Conservation (phyloP, 306 rosid genomes). For the Styphnolobium japonicum region DNA sequence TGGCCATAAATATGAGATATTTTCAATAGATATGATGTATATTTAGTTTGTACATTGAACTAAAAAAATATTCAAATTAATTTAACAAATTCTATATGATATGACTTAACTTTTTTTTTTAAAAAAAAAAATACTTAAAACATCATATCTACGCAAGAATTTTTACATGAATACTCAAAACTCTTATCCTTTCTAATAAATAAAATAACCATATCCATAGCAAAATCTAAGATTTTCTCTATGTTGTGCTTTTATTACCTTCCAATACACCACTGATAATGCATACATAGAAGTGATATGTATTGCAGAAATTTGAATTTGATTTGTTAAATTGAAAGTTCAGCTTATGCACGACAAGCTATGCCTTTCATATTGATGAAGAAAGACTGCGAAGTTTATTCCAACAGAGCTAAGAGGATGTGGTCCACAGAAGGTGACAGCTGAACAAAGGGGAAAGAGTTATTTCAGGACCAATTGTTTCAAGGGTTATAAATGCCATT, state of each 20-base stretch:
- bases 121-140: no score
- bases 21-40: no score
- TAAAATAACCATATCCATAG: not conserved
- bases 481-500: not conserved
- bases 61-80: no score
- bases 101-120: no score
- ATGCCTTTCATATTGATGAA: not conserved
- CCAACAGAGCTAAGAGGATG: not conserved
- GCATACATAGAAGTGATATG: not conserved
- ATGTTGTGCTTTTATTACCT: not conserved
- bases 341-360: not conserved
- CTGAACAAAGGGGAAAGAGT: not conserved
- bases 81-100: no score
- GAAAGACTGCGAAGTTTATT: not conserved
- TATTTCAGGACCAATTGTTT: not conserved
- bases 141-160: not conserved
- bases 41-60: no score
- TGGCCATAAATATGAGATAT: not conserved
- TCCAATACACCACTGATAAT: not conserved
- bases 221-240: not conserved
- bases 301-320: not conserved
- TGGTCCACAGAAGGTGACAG: conserved; percentile 13
- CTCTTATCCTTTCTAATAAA: not conserved
- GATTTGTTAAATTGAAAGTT: not conserved
- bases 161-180: not conserved